A percentile compares a stretch with the other conserved stretches of the same genome.
Evolutionary conservation across 305 asterid genomes (phyloP).

Genomic region (Fraxinus albicans): DNA sequence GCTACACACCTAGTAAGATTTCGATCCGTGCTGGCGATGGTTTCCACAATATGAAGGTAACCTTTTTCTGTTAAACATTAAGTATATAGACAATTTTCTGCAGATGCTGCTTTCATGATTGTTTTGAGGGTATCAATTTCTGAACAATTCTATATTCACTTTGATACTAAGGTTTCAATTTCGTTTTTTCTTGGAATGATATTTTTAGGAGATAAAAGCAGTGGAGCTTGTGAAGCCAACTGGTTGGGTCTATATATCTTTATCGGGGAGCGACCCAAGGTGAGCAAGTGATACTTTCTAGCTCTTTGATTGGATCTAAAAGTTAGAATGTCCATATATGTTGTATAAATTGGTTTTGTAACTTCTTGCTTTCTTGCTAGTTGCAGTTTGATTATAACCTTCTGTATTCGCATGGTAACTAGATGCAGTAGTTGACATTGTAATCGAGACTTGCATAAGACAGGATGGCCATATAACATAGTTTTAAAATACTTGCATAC

Average conservation of each 20-base stretch:
- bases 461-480: neutral
- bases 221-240: constrained; percentile 77
- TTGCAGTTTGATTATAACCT: neutral
- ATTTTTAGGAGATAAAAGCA: constrained; percentile 60
- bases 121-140: neutral
- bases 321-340: neutral
- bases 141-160: neutral
- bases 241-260: constrained; percentile 79
- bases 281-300: constrained; percentile 22
- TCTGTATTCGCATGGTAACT: neutral
- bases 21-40: constrained; percentile 86
- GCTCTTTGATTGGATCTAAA: constrained; percentile 13
- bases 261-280: constrained; percentile 91
- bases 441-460: neutral
- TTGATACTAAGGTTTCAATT: neutral
- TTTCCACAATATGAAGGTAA: constrained; percentile 79
- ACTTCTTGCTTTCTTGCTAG: neutral
- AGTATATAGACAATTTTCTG: neutral
- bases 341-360: neutral
- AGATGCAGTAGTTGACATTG: neutral
- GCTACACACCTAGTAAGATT: constrained; percentile 84
- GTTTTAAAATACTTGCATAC: neutral
- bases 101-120: neutral
- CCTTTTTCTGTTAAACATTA: neutral
- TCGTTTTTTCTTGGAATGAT: constrained; percentile 8